Percentiles rank a stretch among this genome's conserved stretches.
phyloP scores from a whole-genome alignment of 2,329 filamentous ascomycete species.

The Bretziella fagacearum region DNA sequence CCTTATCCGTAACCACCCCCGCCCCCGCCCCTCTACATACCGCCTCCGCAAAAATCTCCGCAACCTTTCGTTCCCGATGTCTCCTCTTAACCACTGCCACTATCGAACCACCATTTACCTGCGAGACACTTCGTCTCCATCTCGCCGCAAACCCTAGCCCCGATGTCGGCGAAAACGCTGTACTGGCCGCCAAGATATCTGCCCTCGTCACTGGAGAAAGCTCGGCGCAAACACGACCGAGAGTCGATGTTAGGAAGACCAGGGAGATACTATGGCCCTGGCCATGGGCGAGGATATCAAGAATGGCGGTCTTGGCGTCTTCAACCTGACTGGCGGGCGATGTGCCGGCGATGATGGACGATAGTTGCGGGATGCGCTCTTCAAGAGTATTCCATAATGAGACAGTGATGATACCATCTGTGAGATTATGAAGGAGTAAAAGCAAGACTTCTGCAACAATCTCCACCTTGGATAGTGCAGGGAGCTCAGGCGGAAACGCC shows the following conservation, averaged over 20 bases:
- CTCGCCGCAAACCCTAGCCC: conserved; percentile 27
- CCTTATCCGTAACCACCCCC: conserved; percentile 33
- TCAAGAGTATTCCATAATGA: conserved; percentile 52
- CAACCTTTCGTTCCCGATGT: conserved; percentile 42
- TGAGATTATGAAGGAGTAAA: conserved; percentile 55
- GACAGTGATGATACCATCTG: conserved; percentile 61
- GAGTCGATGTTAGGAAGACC: conserved; percentile 67
- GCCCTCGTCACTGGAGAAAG: conserved; percentile 22
- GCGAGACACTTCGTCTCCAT: conserved; percentile 24
- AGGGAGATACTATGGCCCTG: conserved; percentile 79
- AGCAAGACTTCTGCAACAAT: conserved; percentile 54
- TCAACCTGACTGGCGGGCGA: conserved; percentile 19
- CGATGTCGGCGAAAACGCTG: conserved; percentile 12
- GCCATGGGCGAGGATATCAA: conserved; percentile 55
- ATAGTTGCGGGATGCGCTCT: conserved; percentile 30
- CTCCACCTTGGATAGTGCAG: conserved; percentile 55
- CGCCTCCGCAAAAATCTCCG: conserved; percentile 45
- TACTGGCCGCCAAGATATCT: conserved; percentile 12
- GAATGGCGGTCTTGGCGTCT: conserved; percentile 35
- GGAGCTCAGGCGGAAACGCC: conserved; percentile 43
- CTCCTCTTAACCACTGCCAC: conserved; percentile 31
- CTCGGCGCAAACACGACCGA: conserved; percentile 37
- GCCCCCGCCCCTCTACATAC: conserved; percentile 36
- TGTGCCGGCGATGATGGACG: conserved; percentile 17
- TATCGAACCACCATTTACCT: conserved; percentile 2